phyloP scores from a whole-genome alignment of 176 grass and related monocot species.

The Hsuehochloa calcarea region DNA sequence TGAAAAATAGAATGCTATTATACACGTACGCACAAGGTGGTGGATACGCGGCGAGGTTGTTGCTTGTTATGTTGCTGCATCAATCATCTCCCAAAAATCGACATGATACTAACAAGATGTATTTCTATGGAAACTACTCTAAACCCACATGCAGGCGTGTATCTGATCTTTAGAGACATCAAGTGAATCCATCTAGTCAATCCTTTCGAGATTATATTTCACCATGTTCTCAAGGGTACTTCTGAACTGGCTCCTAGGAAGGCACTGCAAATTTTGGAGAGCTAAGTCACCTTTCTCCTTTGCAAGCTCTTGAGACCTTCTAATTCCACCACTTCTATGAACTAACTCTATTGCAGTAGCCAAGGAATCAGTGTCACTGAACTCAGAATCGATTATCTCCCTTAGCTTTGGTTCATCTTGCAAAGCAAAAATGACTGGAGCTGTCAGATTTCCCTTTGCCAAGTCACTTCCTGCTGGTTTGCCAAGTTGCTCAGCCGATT shows the following conservation, averaged over 20 bases:
- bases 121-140: background rate
- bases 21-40: slow-evolving; percentile 16
- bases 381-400: slow-evolving; percentile 79
- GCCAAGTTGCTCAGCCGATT: slow-evolving; percentile 83
- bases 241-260: slow-evolving; percentile 66
- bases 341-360: slow-evolving; percentile 65
- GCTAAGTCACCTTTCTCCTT: slow-evolving; percentile 72
- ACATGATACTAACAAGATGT: slow-evolving; percentile 4
- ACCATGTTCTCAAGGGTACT: slow-evolving; percentile 70
- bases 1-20: slow-evolving; percentile 6
- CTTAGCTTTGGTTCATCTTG: slow-evolving; percentile 54
- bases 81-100: slow-evolving; percentile 17
- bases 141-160: slow-evolving; percentile 7
- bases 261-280: slow-evolving; percentile 54
- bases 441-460: slow-evolving; percentile 78
- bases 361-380: slow-evolving; percentile 61
- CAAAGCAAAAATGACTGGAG: slow-evolving; percentile 77
- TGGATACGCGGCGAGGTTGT: slow-evolving; percentile 20
- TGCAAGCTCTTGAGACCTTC: slow-evolving; percentile 65
- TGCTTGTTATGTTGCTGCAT: slow-evolving; percentile 14
- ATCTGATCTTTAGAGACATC: slow-evolving; percentile 3
- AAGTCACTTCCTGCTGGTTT: slow-evolving; percentile 81
- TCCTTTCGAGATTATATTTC: slow-evolving; percentile 85
- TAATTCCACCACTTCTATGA: slow-evolving; percentile 54
- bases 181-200: slow-evolving; percentile 45